These are phyloP conservation scores for Candolleomyces aberdarensis DNA, from an alignment of 768 basidiomycete genomes.

Conservation along the genomic window DNA sequence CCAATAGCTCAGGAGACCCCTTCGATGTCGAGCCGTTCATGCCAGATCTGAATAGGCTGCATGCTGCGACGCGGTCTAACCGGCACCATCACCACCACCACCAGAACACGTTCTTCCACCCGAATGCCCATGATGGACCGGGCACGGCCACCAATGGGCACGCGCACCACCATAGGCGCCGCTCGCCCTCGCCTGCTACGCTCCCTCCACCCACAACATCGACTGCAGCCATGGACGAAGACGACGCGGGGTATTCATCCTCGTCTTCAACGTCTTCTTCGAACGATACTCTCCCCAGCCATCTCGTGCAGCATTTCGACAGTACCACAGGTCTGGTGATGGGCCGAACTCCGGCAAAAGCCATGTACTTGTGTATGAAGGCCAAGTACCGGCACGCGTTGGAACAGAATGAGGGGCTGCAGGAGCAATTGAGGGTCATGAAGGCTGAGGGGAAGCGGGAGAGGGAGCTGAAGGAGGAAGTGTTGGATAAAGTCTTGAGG, in stretches of 20 bases:
- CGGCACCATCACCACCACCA: neutral
- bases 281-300: conserved; percentile 34
- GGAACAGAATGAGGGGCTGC: conserved; percentile 62
- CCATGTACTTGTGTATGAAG: conserved; percentile 70
- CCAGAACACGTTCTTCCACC: too few relatives aligned
- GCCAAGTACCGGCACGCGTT: conserved; percentile 73
- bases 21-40: conserved; percentile 1
- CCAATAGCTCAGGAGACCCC: conserved; percentile 4
- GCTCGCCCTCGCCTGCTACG: conserved; percentile 2
- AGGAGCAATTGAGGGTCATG: conserved; percentile 59
- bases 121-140: too few relatives aligned
- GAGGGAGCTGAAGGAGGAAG: conserved; percentile 57
- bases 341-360: conserved; percentile 67
- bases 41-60: neutral
- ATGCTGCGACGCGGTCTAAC: neutral
- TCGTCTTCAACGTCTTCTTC: conserved; percentile 16
- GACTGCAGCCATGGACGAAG: conserved; percentile 1
- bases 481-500: conserved; percentile 45
- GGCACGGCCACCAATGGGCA: neutral
- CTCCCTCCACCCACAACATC: too few relatives aligned
- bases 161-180: neutral
- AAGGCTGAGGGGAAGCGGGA: conserved; percentile 51
- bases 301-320: conserved; percentile 49
- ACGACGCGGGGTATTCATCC: conserved; percentile 38
- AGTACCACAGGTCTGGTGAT: conserved; percentile 60